phyloP scores from a whole-genome alignment of 805 yeast genomes.

The Tetrapisispora pingtungensis region DNA sequence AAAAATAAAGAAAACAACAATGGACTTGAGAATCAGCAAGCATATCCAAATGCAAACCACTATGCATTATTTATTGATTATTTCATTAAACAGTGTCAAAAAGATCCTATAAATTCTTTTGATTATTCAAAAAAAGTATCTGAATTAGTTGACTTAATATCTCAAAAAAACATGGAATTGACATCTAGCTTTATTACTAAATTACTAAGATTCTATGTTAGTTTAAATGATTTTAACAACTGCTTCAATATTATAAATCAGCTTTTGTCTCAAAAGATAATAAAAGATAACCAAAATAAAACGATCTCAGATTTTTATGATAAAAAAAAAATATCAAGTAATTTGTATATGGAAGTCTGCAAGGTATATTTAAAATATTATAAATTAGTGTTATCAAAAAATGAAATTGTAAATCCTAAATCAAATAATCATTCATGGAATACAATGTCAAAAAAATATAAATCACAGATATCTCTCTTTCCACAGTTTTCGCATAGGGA shows the following conservation, averaged over 20 bases:
- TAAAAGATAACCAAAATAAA: conserved; percentile 7
- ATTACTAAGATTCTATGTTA: conserved; percentile 28
- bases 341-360: conserved; percentile 29
- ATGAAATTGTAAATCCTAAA: neutral
- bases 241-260: conserved; percentile 30
- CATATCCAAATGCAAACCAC: conserved; percentile 25
- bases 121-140: conserved; percentile 18
- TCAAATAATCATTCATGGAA: neutral
- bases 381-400: neutral
- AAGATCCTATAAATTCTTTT: conserved; percentile 5
- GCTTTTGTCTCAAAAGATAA: conserved; percentile 12
- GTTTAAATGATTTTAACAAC: conserved; percentile 22
- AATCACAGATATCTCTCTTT: neutral
- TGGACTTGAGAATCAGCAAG: neutral
- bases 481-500: neutral
- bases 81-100: neutral
- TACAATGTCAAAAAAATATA: neutral
- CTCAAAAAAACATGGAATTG: conserved; percentile 20
- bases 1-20: neutral
- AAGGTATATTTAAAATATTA: conserved; percentile 15
- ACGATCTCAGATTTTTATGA: conserved; percentile 8
- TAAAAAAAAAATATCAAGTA: conserved; percentile 11
- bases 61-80: conserved; percentile 32
- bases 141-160: conserved; percentile 26
- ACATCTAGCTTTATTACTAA: conserved; percentile 33